Evolutionary conservation across 2,329 filamentous ascomycete species (phyloP), one percentile per base, ranked within the genome.

Genomic region (Drechslerella dactyloides): DNA sequence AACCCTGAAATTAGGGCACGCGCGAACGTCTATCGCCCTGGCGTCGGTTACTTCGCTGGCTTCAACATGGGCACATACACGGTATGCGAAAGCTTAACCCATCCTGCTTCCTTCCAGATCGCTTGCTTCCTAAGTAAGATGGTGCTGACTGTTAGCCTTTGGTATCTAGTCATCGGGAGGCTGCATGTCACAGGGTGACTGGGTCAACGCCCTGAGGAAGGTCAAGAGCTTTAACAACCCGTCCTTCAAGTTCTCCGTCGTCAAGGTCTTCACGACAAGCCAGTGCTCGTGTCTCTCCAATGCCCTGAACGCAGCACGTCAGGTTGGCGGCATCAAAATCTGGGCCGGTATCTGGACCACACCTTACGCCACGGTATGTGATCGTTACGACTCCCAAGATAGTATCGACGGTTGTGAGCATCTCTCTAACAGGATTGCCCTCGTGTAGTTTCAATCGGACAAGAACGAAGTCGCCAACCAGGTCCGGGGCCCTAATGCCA

Each of bases 261-360:
- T 86, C 75, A 85, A 87, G 58, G 82, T 89, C 33, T 89, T 90
- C 83, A 74, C 74, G 42, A 90, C 88, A 78, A 87, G 85, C 82
- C 83, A 84, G 75, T 84, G 82, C 77, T 80, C 82, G 73, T 82
- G 82, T 7, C 80, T 84, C 54, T 79, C 78, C 64, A 81, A 82
- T 62, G 82, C 82, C 17, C 81, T 84, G 0, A 82, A 82, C 17
- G 87, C 87, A 37, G 87, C 87, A 76, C 82, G 88, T 51, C 81
- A 82, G 69, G 42, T 73, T 2, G 86, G 85, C 73, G 82, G 86
- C 48, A 86, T 85, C 17, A 80, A 84, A 74, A 80, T 90, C 50
- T 84, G 89, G 37, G 85, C 88, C 57, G 87, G 87, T 74, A 81
- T 89, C 77, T 90, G 87, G 87, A 79, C 84, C 54, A 84, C 84